These are phyloP conservation scores for Trichophyton verrucosum DNA, from an alignment of 2,329 filamentous ascomycete genomes.

Conservation along the genomic window DNA sequence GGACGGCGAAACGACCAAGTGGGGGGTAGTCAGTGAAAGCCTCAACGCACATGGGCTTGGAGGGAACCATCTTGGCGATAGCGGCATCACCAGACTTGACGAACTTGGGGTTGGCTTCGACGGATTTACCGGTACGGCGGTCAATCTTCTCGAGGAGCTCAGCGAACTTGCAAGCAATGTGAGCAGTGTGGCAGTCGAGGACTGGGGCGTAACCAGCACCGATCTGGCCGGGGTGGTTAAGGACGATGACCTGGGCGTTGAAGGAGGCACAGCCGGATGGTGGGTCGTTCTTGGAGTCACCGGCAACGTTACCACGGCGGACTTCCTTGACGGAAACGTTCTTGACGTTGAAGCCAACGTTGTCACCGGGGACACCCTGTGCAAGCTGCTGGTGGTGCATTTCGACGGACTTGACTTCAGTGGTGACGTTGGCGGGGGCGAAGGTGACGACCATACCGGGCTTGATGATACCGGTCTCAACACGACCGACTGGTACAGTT, in stretches of 20 bases:
- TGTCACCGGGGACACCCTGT: conserved; percentile 96
- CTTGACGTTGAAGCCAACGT: conserved; percentile 99
- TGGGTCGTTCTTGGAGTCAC: conserved; percentile 99
- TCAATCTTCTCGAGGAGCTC: conserved; percentile 99
- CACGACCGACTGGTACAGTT: conserved; percentile 99
- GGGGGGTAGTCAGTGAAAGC: conserved; percentile 99
- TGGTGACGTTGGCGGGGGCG: conserved; percentile 96
- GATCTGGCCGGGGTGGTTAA: conserved; percentile 99
- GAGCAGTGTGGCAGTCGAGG: conserved; percentile 99
- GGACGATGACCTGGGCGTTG: conserved; percentile 99
- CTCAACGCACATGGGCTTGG: conserved; percentile 99
- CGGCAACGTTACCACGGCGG: conserved; percentile 98
- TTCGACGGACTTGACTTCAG: conserved; percentile 99
- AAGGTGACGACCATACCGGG: conserved; percentile 81
- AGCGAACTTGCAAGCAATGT: conserved; percentile 99
- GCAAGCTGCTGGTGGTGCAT: conserved; percentile 99
- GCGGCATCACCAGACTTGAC: conserved; percentile 99
- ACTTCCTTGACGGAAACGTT: conserved; percentile 99
- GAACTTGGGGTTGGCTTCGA: conserved; percentile 90
- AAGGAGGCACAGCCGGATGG: conserved; percentile 79
- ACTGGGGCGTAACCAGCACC: conserved; percentile 98
- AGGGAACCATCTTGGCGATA: conserved; percentile 99
- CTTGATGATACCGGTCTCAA: conserved; percentile 97
- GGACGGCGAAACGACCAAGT: conserved; percentile 99
- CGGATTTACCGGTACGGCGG: conserved; percentile 97